Conservation (phyloP, 306 rosid genomes). For the Rosa persica region DNA sequence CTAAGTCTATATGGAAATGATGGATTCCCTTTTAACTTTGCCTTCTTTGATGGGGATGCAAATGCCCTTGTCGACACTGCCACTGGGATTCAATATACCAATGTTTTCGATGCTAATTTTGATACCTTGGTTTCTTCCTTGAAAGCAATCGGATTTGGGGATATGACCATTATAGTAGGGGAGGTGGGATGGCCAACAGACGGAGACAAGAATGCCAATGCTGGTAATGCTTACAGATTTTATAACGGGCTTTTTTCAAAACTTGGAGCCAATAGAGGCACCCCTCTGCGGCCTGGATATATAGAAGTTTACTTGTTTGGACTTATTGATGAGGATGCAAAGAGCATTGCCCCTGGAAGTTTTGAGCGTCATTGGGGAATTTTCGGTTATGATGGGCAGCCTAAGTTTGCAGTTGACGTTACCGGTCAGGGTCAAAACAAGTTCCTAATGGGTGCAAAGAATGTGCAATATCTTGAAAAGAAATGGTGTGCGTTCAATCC, state of each 20-base stretch:
- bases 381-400: slow-evolving; percentile 84
- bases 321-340: slow-evolving; percentile 80
- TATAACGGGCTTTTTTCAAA: slow-evolving; percentile 75
- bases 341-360: slow-evolving; percentile 83
- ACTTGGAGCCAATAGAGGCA: slow-evolving; percentile 73
- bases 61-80: slow-evolving; percentile 51
- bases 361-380: slow-evolving; percentile 98
- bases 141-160: slow-evolving; percentile 59
- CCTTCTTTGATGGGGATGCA: slow-evolving; percentile 84
- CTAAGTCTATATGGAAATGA: slow-evolving; percentile 87
- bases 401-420: slow-evolving; percentile 68
- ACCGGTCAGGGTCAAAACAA: slow-evolving; percentile 81
- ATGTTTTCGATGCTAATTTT: slow-evolving; percentile 91
- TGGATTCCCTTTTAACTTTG: slow-evolving; percentile 78
- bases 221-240: slow-evolving; percentile 70
- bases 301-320: slow-evolving; percentile 90
- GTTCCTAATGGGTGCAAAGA: slow-evolving; percentile 54
- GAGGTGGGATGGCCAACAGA: slow-evolving; percentile 99
- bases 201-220: slow-evolving; percentile 89
- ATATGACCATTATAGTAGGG: slow-evolving; percentile 77
- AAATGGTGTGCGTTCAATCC: slow-evolving; percentile 88
- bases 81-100: slow-evolving; percentile 65
- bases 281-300: slow-evolving; percentile 72
- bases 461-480: slow-evolving; percentile 61
- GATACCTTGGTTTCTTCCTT: slow-evolving; percentile 88